Conservation (phyloP, 2,329 filamentous ascomycete species). For the Arthroderma sp. region DNA sequence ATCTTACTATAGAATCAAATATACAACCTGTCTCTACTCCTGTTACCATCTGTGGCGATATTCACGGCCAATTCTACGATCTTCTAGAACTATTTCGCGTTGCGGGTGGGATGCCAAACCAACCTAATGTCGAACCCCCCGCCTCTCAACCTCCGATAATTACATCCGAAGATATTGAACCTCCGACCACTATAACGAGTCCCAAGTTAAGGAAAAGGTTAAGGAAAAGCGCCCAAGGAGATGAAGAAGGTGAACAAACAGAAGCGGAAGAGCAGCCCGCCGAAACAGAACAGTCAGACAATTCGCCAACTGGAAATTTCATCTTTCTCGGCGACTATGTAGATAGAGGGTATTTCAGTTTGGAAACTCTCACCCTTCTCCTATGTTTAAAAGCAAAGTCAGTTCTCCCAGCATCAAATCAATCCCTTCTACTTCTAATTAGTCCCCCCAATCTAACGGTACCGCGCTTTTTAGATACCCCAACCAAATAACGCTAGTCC, state of each 20-base stretch:
- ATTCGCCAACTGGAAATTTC: constrained; percentile 7
- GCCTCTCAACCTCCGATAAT: constrained; percentile 10
- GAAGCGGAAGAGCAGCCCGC: neutral
- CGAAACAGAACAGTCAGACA: neutral
- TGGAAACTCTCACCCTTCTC: constrained; percentile 92
- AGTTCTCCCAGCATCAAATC: neutral
- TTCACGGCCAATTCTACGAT: constrained; percentile 98
- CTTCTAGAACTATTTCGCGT: constrained; percentile 99
- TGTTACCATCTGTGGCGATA: constrained; percentile 96
- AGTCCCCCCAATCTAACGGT: neutral
- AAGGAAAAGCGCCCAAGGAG: constrained; percentile 1
- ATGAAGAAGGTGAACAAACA: neutral
- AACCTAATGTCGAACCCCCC: constrained; percentile 69
- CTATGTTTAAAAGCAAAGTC: constrained; percentile 18
- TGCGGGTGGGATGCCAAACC: constrained; percentile 92
- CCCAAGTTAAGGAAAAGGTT: constrained; percentile 6
- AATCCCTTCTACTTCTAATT: neutral
- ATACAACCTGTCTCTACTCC: constrained; percentile 97
- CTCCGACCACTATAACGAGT: constrained; percentile 8
- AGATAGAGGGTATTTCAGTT: constrained; percentile 96
- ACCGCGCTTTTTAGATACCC: constrained; percentile 81
- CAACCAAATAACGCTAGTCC: constrained; percentile 92
- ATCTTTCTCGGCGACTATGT: constrained; percentile 74
- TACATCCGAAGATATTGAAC: constrained; percentile 9
- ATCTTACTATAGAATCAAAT: constrained; percentile 61